Conservation (phyloP, 2,329 filamentous ascomycete genomes). For the Pestalotiopsis sp. region DNA sequence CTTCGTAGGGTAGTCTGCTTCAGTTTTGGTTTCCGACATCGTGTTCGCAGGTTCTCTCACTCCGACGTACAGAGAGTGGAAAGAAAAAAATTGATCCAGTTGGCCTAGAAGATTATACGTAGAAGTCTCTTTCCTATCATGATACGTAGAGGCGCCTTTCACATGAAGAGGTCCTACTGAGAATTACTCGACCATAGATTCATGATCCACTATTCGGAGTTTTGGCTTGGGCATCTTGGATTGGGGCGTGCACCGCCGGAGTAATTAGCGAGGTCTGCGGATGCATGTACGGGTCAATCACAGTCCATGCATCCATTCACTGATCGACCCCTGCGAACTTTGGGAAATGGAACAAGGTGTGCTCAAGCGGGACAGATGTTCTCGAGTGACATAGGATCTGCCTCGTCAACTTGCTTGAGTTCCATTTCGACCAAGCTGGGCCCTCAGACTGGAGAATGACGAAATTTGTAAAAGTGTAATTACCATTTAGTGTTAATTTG, state of each 20-base stretch:
- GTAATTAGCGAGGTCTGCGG: background rate
- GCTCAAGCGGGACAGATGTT: background rate
- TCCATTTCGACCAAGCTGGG: background rate
- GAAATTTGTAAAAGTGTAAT: background rate
- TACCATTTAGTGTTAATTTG: background rate
- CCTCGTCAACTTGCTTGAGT: background rate
- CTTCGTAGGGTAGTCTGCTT: background rate
- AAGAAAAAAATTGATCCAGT: background rate
- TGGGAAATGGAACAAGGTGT: background rate
- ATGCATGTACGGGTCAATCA: background rate
- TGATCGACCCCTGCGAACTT: background rate
- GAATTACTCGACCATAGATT: background rate
- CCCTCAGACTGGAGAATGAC: background rate
- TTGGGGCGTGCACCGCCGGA: background rate
- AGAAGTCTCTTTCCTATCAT: background rate
- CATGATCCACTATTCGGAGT: background rate
- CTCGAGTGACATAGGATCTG: background rate
- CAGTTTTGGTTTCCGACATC: background rate
- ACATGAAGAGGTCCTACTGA: background rate
- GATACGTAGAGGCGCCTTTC: background rate
- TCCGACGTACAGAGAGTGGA: background rate
- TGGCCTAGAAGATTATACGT: background rate
- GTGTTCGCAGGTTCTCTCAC: background rate
- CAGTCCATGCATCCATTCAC: background rate
- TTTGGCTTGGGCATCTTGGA: background rate